phyloP scores from a whole-genome alignment of 208 protist species.

The Leishmania amazonensis region DNA sequence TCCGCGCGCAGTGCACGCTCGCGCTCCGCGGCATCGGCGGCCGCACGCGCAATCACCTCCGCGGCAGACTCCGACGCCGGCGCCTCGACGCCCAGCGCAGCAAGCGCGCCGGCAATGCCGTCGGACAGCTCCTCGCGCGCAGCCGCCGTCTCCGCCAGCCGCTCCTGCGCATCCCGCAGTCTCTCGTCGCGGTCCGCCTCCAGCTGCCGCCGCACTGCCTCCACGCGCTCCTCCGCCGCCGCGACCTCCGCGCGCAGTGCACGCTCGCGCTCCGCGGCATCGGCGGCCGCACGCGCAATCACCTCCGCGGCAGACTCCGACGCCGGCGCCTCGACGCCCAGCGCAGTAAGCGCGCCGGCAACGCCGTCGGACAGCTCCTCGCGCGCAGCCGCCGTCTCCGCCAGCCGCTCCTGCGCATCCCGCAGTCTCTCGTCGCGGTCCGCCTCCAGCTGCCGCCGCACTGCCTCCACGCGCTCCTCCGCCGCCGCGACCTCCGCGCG shows the following conservation, averaged over 20 bases:
- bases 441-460: constrained; percentile 14
- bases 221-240: background rate
- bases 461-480: constrained; percentile 7
- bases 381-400: background rate
- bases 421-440: background rate
- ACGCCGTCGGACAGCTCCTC: background rate
- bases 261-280: constrained; percentile 22
- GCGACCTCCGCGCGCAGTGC: constrained; percentile 4
- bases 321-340: constrained; percentile 9
- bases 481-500: background rate
- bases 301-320: background rate
- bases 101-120: too few species aligned
- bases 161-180: too few species aligned
- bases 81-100: too few species aligned
- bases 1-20: constrained; percentile 7
- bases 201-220: too few species aligned
- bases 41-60: constrained; percentile 4
- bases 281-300: constrained; percentile 18
- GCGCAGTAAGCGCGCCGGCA: background rate
- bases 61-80: too few species aligned
- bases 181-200: too few species aligned
- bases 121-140: too few species aligned
- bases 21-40: constrained; percentile 17
- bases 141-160: too few species aligned
- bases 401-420: background rate